These are phyloP conservation scores for Pseudoturritis turrita DNA, from an alignment of 345 rosid species.

Conservation along the genomic window DNA sequence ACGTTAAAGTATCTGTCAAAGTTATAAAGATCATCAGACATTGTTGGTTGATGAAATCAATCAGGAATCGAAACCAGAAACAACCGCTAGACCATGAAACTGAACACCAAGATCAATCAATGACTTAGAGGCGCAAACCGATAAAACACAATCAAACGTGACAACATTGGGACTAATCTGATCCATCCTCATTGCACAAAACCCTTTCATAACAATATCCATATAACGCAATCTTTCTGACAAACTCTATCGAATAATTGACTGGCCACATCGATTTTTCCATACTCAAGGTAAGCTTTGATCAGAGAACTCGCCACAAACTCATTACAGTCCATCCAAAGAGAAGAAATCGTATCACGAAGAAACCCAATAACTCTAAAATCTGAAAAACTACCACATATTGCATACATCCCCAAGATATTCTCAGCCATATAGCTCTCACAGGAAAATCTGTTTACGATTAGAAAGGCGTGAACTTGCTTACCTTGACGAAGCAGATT, in stretches of 20 bases:
- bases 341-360: slow-evolving; percentile 29
- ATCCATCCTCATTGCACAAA: slow-evolving; percentile 52
- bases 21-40: neutral
- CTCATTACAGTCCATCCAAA: slow-evolving; percentile 55
- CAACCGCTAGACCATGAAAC: slow-evolving; percentile 53
- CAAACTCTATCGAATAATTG: slow-evolving; percentile 46
- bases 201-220: slow-evolving; percentile 48
- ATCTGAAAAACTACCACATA: slow-evolving; percentile 41
- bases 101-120: slow-evolving; percentile 52
- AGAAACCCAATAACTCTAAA: slow-evolving; percentile 42
- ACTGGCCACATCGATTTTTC: slow-evolving; percentile 44
- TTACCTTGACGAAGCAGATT: slow-evolving; percentile 37
- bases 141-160: slow-evolving; percentile 58
- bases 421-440: slow-evolving; percentile 35
- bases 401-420: slow-evolving; percentile 55
- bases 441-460: slow-evolving; percentile 40
- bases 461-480: slow-evolving; percentile 58
- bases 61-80: slow-evolving; percentile 69
- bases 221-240: slow-evolving; percentile 62
- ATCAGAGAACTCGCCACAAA: slow-evolving; percentile 82
- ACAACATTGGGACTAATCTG: slow-evolving; percentile 51
- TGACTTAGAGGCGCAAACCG: slow-evolving; percentile 46
- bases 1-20: slow-evolving; percentile 87
- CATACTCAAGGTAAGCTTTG: slow-evolving; percentile 46
- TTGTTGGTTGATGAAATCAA: neutral